These are phyloP conservation scores for Cladophialophora chaetospira DNA, from an alignment of 2,329 filamentous ascomycete genomes.

Conservation along the genomic window DNA sequence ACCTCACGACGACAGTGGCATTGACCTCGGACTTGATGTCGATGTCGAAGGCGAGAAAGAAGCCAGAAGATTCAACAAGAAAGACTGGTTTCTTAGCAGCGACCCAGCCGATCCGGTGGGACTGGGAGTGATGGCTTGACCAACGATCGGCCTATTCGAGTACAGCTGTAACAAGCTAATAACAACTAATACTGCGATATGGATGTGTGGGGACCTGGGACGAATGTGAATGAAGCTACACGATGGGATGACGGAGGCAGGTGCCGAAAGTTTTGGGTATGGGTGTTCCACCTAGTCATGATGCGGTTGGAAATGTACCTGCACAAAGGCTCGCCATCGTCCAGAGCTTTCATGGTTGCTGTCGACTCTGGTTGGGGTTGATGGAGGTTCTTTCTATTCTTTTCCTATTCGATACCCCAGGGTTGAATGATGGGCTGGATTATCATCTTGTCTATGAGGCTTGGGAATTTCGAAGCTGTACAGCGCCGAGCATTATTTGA, in stretches of 20 bases:
- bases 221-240: constrained; percentile 16
- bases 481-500: not conserved
- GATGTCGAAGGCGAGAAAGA: constrained; percentile 43
- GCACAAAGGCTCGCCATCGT: not conserved
- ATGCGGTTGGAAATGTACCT: too few species aligned
- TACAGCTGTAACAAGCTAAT: constrained; percentile 2
- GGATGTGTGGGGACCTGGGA: not conserved
- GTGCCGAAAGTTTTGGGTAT: too few species aligned
- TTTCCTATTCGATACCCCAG: constrained; percentile 6
- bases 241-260: constrained; percentile 14
- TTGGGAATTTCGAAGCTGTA: not conserved
- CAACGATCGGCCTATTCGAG: not conserved
- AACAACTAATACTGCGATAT: not conserved
- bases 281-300: too few species aligned
- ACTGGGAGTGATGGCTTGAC: constrained; percentile 25
- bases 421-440: not conserved
- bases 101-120: constrained; percentile 31
- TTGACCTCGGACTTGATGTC: constrained; percentile 31
- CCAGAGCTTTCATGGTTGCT: not conserved
- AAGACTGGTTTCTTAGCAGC: constrained; percentile 34
- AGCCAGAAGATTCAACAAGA: constrained; percentile 32
- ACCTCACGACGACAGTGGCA: constrained; percentile 32
- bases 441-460: not conserved
- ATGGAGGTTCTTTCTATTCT: constrained; percentile 1
- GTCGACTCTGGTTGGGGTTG: not conserved